Conservation (phyloP, 768 basidiomycete genomes). For the Lactifluus echinatus region DNA sequence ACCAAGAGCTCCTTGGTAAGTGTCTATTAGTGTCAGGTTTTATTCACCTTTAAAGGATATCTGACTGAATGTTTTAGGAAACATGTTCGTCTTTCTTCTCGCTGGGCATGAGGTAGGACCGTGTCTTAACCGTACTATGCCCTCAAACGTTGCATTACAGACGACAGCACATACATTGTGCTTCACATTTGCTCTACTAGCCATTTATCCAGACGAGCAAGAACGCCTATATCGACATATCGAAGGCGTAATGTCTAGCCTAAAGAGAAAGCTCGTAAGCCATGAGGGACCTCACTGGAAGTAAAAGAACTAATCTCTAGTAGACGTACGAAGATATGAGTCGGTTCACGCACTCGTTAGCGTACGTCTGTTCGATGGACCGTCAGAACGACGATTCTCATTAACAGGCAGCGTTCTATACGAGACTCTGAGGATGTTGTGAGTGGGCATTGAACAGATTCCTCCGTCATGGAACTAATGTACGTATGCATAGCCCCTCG, state of each 20-base stretch:
- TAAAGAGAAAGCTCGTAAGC: background rate
- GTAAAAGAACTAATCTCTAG: too few species aligned
- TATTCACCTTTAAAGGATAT: background rate
- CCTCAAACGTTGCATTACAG: conserved; percentile 16
- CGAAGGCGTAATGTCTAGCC: conserved; percentile 25
- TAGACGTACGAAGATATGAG: too few species aligned
- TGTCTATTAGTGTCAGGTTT: background rate
- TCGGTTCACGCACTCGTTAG: background rate
- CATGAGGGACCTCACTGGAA: too few species aligned
- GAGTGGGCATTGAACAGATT: background rate
- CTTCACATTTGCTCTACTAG: conserved; percentile 35
- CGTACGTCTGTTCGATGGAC: background rate
- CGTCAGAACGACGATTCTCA: background rate
- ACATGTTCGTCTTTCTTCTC: conserved; percentile 29
- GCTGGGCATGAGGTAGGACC: conserved; percentile 28
- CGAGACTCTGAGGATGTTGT: conserved; percentile 41
- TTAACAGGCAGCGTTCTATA: conserved; percentile 34
- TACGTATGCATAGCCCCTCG: background rate
- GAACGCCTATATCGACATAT: conserved; percentile 32
- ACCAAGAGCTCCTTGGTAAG: conserved; percentile 22
- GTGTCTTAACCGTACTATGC: background rate
- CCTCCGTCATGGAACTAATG: background rate
- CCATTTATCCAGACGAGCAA: conserved; percentile 35
- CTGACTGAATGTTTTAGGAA: background rate
- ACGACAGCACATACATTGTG: conserved; percentile 32